These are phyloP conservation scores for Termitomyces sp. DNA, from an alignment of 768 basidiomycete genomes.

Conservation along the genomic window DNA sequence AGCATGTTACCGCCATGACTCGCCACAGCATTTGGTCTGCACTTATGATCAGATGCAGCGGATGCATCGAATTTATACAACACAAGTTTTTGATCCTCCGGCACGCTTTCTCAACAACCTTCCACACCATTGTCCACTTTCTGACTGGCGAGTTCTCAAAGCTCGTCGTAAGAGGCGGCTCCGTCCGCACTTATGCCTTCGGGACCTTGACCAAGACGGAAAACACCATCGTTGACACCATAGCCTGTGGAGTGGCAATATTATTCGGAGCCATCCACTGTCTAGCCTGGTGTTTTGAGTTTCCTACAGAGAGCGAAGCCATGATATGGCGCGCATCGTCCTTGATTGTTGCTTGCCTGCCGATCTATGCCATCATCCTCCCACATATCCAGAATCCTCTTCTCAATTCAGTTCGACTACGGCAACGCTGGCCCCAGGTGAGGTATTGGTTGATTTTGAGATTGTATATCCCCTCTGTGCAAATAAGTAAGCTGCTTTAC, in stretches of 20 bases:
- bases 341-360: background rate
- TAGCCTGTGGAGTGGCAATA: background rate
- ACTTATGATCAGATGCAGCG: too few relatives aligned
- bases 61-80: too few relatives aligned
- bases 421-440: too few relatives aligned
- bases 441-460: too few relatives aligned
- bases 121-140: too few relatives aligned
- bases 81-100: too few relatives aligned
- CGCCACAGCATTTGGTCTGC: too few relatives aligned
- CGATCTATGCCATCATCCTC: background rate
- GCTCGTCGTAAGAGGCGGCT: too few relatives aligned
- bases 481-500: background rate
- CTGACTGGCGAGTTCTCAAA: too few relatives aligned
- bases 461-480: background rate
- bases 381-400: background rate
- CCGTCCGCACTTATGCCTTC: background rate
- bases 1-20: too few relatives aligned
- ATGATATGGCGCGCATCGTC: slow-evolving; percentile 23
- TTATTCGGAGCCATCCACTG: background rate
- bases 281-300: background rate
- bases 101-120: too few relatives aligned
- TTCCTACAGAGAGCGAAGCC: background rate
- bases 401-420: too few relatives aligned
- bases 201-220: background rate
- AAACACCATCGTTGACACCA: background rate